phyloP scores from a whole-genome alignment of 768 basidiomycete genomes.

The Obba rivulosa region DNA sequence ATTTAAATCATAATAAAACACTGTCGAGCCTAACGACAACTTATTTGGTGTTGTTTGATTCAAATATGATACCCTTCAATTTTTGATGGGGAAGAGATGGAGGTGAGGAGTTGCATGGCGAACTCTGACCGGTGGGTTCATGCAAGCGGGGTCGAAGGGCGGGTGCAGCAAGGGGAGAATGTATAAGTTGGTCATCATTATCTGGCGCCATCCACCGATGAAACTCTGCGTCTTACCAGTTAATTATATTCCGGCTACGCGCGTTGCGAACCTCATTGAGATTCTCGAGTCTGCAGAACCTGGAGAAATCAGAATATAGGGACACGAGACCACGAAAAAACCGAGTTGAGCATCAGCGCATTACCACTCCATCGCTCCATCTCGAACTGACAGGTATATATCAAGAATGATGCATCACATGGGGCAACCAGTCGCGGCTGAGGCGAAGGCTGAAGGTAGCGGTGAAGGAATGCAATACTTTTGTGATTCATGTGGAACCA shows the following conservation, averaged over 20 bases:
- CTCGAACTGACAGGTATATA: neutral
- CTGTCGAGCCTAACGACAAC: no score
- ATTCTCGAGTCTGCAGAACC: conserved; percentile 50
- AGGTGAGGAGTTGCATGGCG: conserved; percentile 53
- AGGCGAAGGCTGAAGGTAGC: conserved; percentile 20
- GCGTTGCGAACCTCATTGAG: conserved; percentile 75
- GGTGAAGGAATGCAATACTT: conserved; percentile 13
- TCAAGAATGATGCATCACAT: neutral
- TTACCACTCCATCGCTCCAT: neutral
- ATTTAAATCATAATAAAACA: no score
- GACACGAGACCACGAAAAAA: conserved; percentile 6
- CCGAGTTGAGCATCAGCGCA: neutral
- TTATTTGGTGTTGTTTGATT: no score
- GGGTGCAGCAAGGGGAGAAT: conserved; percentile 72
- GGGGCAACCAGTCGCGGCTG: conserved; percentile 12
- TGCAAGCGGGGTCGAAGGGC: conserved; percentile 91
- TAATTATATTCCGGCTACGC: conserved; percentile 74
- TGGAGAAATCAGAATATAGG: conserved; percentile 22
- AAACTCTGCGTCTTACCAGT: no score
- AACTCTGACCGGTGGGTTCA: conserved; percentile 92
- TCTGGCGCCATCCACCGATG: no score
- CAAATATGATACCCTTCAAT: no score
- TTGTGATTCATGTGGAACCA: neutral
- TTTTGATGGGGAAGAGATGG: conserved; percentile 21
- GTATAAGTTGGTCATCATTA: conserved; percentile 54